Base-by-base conservation (phyloP, 345 rosid genomes). In the Salix dunnii region DNA sequence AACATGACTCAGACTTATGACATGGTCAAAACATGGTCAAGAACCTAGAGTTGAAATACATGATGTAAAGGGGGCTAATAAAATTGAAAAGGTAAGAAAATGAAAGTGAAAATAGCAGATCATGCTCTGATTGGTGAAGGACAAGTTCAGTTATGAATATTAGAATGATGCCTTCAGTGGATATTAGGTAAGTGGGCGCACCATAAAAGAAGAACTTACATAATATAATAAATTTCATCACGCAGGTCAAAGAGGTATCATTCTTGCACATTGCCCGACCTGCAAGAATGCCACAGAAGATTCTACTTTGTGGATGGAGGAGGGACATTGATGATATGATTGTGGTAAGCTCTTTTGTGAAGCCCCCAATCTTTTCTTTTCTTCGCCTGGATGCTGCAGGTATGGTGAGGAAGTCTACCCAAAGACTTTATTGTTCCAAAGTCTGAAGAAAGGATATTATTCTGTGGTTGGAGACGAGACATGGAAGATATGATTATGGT, bases 301-400 rank as follows among this genome's bases (percentile, higher is more conserved):
- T 91, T 87, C 95, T 91, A 84, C 90, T 88, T 78, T 89, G 91
- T 89, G 91, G 95, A 88, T 91, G 95, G 92, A 87, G 92, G 90
- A 88, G 92, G 81, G 95, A 89, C 89, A 68, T 91, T 84, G 92
- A 91, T 91, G 92, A 91, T 91, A 91, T 89, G 95, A 89, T 88
- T 78, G 95, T 84, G 95, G 91, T 91, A 86, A 87, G 91, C 80
- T 89, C 88, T 77, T 82, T 86, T 71, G 66, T 78, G 78, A 82
- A 79, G 89, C 90, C 87, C 91, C 90, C 85, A 91, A 86, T 91
- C 80, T 55, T 77, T 79, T 85, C 79, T 82, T 85, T 69, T 80
- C 80, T 84, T 84, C 80, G 20, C 82, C 81, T 86, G 85, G 80
- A 85, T 86, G 85, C 87, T 87, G 89, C 91, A 91, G 92, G 92